Base-by-base conservation (phyloP, 495 filamentous ascomycete species). In the Antarctomyces pellizariae region DNA sequence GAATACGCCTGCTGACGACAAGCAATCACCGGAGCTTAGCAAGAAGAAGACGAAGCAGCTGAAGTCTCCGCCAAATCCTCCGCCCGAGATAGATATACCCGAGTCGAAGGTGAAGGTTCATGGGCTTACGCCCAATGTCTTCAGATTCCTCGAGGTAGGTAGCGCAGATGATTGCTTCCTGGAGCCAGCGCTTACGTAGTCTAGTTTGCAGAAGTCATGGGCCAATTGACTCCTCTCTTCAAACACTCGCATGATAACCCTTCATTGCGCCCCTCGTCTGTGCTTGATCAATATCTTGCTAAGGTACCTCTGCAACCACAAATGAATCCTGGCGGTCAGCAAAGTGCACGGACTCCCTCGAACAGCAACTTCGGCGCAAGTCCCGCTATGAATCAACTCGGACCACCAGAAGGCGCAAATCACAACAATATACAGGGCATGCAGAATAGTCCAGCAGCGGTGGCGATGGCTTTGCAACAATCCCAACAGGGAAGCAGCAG, bases 401-500 rank as follows among this genome's bases (percentile, higher is more conserved):
- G 53, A 28, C 57, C 68, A 6, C 67, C 68, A 1, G 36, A 44
- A 27, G 64, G 64, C 20, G 67, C 63, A 13, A 64, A 66, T 5
- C 62, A 67, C 35, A n/a, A n/a, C n/a, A n/a, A n/a, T n/a, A 45
- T 67, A 3, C 35, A 45, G 25, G 32, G 30, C 25, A n/a, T n/a
- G n/a, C 19, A 7, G 19, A 53, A 56, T 22, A 64, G 59, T 33
- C 61, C 61, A n/a, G 62, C 61, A 2, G 64, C 64, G 25, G 62
- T 67, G 3, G 61, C 60, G 15, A 83, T 90, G 67, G 57, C 66
- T 17, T 48, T 64, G 11, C 71, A 75, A 35, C 73, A 69, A 31
- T 76, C 68, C 37, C 70, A 76, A 45, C 71, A 75, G 37, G 70
- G 71, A 16, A 62, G 55, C 32, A 72, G 61, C n/a, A 69, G 70